A percentile compares a stretch with the other conserved stretches of the same genome.
Evolutionary conservation across 805 yeast species (phyloP).

Genomic region (Candida ovalis): DNA sequence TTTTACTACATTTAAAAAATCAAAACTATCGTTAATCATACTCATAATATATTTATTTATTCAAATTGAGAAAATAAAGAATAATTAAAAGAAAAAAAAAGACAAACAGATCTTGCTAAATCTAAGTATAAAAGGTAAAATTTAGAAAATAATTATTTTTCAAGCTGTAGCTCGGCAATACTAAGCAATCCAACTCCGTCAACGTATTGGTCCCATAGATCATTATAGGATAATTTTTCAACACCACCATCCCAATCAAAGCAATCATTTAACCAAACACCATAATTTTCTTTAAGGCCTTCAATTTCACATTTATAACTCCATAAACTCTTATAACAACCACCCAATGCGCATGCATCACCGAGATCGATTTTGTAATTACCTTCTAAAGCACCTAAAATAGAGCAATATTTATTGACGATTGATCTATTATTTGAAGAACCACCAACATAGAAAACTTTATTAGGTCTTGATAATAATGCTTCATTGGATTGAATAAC

Average conservation of each 20-base stretch:
- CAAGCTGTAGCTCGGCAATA: slow-evolving; percentile 35
- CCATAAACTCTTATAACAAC: slow-evolving; percentile 85
- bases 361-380: slow-evolving; percentile 71
- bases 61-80: too few relatives aligned
- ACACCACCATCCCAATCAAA: slow-evolving; percentile 46
- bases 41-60: too few relatives aligned
- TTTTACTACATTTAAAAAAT: too few relatives aligned
- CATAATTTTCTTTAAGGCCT: slow-evolving; percentile 30
- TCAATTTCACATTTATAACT: slow-evolving; percentile 38
- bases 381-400: slow-evolving; percentile 64
- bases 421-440: slow-evolving; percentile 71
- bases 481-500: slow-evolving; percentile 41
- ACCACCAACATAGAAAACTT: slow-evolving; percentile 83
- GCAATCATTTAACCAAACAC: slow-evolving; percentile 41
- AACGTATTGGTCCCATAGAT: slow-evolving; percentile 46
- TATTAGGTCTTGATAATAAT: slow-evolving; percentile 54
- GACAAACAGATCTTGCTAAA: not conserved
- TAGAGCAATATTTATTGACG: slow-evolving; percentile 62
- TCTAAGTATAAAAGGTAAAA: not conserved
- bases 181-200: slow-evolving; percentile 52
- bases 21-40: too few relatives aligned
- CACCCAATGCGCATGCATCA: slow-evolving; percentile 91
- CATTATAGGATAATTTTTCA: slow-evolving; percentile 37
- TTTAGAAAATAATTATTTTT: slow-evolving; percentile 3
- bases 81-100: too few relatives aligned